A percentile compares a stretch with the other conserved stretches of the same genome.
Conservation (phyloP, 1,284 basidiomycete genomes). For the Malassezia vespertilionis region DNA sequence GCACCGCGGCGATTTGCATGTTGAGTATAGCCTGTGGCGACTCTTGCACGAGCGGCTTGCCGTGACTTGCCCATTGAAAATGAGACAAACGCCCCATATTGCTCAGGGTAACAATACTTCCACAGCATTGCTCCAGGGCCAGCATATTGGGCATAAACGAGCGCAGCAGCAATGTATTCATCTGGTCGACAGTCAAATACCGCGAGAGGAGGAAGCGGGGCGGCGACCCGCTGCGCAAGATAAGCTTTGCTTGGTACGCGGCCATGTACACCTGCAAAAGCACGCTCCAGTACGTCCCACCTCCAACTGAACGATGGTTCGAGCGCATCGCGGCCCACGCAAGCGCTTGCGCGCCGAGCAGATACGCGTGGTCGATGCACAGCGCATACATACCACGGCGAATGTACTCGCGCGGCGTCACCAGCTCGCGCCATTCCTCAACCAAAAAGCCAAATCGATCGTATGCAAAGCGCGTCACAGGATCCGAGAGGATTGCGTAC, state of each 20-base stretch:
- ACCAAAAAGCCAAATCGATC: constrained; percentile 6
- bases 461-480: constrained; percentile 3
- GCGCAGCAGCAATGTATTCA: background rate
- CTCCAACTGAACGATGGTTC: background rate
- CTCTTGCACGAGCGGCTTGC: background rate
- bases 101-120: background rate
- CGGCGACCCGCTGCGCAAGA: background rate
- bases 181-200: background rate
- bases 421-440: background rate
- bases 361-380: background rate
- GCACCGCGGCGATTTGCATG: background rate
- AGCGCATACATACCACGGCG: background rate
- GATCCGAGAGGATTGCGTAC: constrained; percentile 9
- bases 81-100: background rate
- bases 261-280: background rate
- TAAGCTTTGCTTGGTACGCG: background rate
- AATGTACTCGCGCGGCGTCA: constrained; percentile 9
- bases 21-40: background rate
- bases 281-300: constrained; percentile 7
- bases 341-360: constrained; percentile 1
- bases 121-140: constrained; percentile 1
- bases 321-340: background rate
- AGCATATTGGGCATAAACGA: constrained; percentile 2
- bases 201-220: background rate
- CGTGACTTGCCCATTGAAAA: constrained; percentile 1